phyloP scores from a whole-genome alignment of 2,329 filamentous ascomycete genomes.

The Fusarium algeriense region DNA sequence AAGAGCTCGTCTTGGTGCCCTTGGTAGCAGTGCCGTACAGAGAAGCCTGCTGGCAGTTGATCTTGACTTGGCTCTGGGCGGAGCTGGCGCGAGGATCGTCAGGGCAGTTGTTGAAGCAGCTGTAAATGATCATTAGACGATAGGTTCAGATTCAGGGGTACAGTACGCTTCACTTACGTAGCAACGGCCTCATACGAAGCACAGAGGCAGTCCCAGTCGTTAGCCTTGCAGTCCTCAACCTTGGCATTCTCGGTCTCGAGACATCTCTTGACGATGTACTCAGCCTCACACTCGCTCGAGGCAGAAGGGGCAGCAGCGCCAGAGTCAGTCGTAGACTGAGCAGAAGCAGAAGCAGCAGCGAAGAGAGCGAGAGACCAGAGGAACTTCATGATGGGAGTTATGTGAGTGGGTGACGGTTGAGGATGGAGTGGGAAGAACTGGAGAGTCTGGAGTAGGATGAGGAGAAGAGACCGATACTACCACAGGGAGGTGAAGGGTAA shows the following conservation, averaged over 20 bases:
- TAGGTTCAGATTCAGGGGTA: background rate
- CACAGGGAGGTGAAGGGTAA: conserved; percentile 12
- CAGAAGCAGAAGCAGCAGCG: conserved; percentile 50
- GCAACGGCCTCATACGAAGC: conserved; percentile 58
- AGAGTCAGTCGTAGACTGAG: conserved; percentile 48
- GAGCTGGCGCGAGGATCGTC: conserved; percentile 56
- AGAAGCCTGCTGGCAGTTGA: conserved; percentile 61
- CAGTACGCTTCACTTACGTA: conserved; percentile 55
- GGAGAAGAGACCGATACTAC: background rate
- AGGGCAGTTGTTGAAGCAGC: conserved; percentile 70
- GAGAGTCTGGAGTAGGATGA: background rate
- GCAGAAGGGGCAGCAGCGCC: conserved; percentile 47
- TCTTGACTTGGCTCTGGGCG: conserved; percentile 55
- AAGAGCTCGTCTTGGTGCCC: conserved; percentile 42
- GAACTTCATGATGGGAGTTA: conserved; percentile 59
- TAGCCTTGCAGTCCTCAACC: conserved; percentile 53
- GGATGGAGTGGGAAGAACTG: background rate
- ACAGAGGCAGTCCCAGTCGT: conserved; percentile 63
- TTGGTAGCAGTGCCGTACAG: conserved; percentile 55
- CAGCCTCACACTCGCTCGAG: conserved; percentile 56
- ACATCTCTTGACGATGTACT: conserved; percentile 62
- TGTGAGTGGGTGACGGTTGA: conserved; percentile 8
- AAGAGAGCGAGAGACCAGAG: conserved; percentile 57
- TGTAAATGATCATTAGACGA: conserved; percentile 38
- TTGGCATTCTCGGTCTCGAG: conserved; percentile 56